Evolutionary conservation across 768 basidiomycete genomes (phyloP), one percentile per base, ranked within the genome.

Genomic region (Omphalotus guepiniiformis): DNA sequence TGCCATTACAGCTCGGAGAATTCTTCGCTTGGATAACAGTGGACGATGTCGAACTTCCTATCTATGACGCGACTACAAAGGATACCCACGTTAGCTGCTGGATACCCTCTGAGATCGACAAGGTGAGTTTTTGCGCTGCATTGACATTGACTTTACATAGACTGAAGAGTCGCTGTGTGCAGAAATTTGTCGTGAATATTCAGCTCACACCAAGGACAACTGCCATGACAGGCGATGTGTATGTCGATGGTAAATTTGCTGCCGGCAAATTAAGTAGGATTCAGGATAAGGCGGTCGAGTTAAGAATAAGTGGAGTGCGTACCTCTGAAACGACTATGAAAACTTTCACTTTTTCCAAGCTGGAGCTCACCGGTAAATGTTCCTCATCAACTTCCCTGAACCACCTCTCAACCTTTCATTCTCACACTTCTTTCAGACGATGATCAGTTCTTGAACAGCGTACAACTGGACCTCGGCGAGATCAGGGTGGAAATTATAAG

Each of bases 21-120:
- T 22, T 44, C 21, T 32, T 21, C 18, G 42, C 30, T 8, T 44
- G 42, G 42, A 34, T 44, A 15, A 34, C 32, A 23, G 42, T 44
- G 2, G 42, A 44, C 19, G 42, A 34, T 13, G 22, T 21, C 13
- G 30, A 44, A 16, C 28, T 34, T 34, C 32, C 42, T 4, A 32
- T 44, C 7, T 44, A 26, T 25, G 42, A 44, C 16, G 13, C 7
- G 18, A 32, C 32, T 3, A 15, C 22, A 18, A 44, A 7, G 3
- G 30, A 21, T n/a, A 23, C 22, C 13, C 30, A 44, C 32, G 29
- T 44, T 2, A 35, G 21, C 11, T 30, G 29, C 30, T 44, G 42
- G 42, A 35, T 44, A 12, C 42, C 30, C 9, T 32, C 42, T 3
- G 30, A 44, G 26, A 4, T 23, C 3, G 42, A 15, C 2, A 44